These are phyloP conservation scores for Epichloe uncinata DNA, from an alignment of 2,329 filamentous ascomycete genomes.

Conservation along the genomic window DNA sequence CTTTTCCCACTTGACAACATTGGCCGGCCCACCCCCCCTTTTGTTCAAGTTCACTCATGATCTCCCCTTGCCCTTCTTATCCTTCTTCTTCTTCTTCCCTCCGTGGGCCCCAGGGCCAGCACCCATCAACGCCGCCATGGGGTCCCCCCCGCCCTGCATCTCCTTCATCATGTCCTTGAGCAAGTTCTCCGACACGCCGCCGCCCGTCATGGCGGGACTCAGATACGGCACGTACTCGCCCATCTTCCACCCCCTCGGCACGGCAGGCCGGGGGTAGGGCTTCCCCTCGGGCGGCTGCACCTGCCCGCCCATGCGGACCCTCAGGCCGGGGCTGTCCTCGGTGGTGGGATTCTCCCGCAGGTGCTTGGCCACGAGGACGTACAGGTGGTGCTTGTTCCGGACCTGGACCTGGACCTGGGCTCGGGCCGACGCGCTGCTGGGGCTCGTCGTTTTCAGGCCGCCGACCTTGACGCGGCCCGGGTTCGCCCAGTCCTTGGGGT, in stretches of 20 bases:
- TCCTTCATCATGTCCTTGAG: constrained; percentile 96
- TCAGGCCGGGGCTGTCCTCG: constrained; percentile 51
- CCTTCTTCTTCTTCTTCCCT: constrained; percentile 30
- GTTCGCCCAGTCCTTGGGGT: constrained; percentile 97
- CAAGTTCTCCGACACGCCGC: constrained; percentile 86
- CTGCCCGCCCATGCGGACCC: constrained; percentile 60
- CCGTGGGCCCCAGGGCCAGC: too few species aligned
- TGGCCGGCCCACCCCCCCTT: too few species aligned
- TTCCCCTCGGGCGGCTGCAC: constrained; percentile 48
- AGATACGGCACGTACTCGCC: constrained; percentile 72
- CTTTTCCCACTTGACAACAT: too few species aligned
- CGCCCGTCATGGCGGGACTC: constrained; percentile 79
- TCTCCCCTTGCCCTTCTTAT: constrained; percentile 33
- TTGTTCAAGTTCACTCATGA: constrained; percentile 10
- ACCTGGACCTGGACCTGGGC: constrained; percentile 33
- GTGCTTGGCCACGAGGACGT: constrained; percentile 64
- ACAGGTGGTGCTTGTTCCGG: constrained; percentile 76
- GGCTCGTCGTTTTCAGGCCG: constrained; percentile 41
- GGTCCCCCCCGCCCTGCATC: constrained; percentile 48
- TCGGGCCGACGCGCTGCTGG: too few species aligned
- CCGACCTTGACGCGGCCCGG: constrained; percentile 77
- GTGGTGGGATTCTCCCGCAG: constrained; percentile 67
- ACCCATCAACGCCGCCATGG: constrained; percentile 29
- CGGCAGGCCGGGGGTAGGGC: constrained; percentile 58
- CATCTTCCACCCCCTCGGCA: constrained; percentile 87